These are phyloP conservation scores for Diaporthe australafricana DNA, from an alignment of 2,329 filamentous ascomycete genomes.

Conservation along the genomic window DNA sequence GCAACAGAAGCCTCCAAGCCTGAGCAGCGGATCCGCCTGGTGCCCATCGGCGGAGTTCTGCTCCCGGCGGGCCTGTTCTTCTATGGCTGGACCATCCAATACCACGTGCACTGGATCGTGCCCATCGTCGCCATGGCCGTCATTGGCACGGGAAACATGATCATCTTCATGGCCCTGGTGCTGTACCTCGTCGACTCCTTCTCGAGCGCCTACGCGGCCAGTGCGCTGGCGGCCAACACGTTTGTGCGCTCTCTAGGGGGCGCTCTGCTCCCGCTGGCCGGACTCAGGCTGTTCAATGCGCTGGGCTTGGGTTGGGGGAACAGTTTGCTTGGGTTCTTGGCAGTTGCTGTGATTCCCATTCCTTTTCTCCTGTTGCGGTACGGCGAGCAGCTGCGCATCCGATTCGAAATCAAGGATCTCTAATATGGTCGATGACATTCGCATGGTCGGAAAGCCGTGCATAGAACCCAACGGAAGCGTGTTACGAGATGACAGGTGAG, in stretches of 20 bases:
- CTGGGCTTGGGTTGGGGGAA: constrained; percentile 43
- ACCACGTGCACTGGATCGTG: constrained; percentile 60
- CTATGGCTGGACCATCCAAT: constrained; percentile 49
- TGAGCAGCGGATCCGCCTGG: constrained; percentile 42
- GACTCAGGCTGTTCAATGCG: constrained; percentile 45
- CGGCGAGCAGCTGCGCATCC: not conserved
- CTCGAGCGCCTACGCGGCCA: constrained; percentile 52
- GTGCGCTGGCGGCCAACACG: constrained; percentile 66
- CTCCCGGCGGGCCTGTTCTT: constrained; percentile 48
- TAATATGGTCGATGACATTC: too few relatives aligned
- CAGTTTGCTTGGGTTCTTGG: too few relatives aligned
- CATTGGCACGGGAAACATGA: constrained; percentile 54
- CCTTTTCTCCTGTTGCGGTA: not conserved
- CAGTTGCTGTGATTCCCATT: constrained; percentile 38
- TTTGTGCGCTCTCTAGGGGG: constrained; percentile 64
- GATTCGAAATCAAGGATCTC: too few relatives aligned
- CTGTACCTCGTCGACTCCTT: constrained; percentile 70
- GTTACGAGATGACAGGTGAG: too few relatives aligned
- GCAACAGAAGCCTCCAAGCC: too few relatives aligned
- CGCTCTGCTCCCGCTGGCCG: constrained; percentile 61
- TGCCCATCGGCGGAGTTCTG: constrained; percentile 40
- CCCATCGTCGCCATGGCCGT: constrained; percentile 61
- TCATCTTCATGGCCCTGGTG: constrained; percentile 61
- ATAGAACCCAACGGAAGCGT: too few relatives aligned
- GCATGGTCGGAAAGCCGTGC: too few relatives aligned